Conservation (phyloP, 1,284 basidiomycete genomes). For the Cystobasidiaceae sp. region DNA sequence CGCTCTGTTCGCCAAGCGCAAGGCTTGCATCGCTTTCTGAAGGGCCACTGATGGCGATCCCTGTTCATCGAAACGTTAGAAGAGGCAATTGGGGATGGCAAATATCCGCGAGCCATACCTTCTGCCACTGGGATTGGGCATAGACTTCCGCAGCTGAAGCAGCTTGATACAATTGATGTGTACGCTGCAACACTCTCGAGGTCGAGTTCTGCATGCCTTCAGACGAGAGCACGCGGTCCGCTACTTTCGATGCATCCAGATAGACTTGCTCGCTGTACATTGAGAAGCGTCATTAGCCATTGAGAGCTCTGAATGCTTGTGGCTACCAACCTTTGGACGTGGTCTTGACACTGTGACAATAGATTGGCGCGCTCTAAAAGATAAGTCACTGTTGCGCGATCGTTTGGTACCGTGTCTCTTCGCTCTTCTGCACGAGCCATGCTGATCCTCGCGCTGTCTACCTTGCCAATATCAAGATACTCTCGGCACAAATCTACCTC, state of each 20-base stretch:
- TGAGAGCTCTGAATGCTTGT: no score
- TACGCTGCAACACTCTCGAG: conserved; percentile 64
- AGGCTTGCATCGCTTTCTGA: conserved; percentile 60
- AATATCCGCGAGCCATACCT: no score
- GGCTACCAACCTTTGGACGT: conserved; percentile 63
- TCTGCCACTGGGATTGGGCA: conserved; percentile 10
- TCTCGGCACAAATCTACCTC: conserved; percentile 69
- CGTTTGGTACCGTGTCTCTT: conserved; percentile 45
- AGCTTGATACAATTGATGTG: conserved; percentile 32
- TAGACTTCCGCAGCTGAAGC: background rate
- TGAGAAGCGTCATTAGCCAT: no score
- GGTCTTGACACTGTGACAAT: conserved; percentile 57
- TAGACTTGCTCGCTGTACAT: no score
- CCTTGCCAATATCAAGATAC: conserved; percentile 69
- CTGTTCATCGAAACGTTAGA: conserved; percentile 48
- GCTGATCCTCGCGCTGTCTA: conserved; percentile 61
- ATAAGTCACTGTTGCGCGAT: conserved; percentile 52
- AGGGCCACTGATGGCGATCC: conserved; percentile 61
- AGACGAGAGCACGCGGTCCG: no score
- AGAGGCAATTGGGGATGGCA: background rate
- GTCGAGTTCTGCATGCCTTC: no score
- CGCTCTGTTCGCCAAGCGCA: conserved; percentile 74
- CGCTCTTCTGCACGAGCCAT: conserved; percentile 57
- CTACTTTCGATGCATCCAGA: no score
- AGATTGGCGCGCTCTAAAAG: conserved; percentile 61